A percentile compares a stretch with the other conserved stretches of the same genome.
Evolutionary conservation across 75 land plant genomes (phyloP).

Genomic region (Pseudotsuga menziesii): DNA sequence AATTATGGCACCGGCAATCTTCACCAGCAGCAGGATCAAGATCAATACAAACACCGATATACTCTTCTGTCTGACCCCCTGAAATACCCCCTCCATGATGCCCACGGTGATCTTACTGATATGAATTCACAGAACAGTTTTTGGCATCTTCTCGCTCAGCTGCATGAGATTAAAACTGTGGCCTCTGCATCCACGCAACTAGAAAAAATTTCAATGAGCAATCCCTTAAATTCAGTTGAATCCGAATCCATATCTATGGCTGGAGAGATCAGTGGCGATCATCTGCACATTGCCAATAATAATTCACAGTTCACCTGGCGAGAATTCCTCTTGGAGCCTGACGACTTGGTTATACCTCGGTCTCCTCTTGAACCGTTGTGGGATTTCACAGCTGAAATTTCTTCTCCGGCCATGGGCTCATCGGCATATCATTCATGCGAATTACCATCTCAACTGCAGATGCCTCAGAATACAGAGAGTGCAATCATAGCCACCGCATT

Average conservation of each 20-base stretch:
- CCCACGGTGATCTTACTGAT: too few relatives aligned
- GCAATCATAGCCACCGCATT: neutral
- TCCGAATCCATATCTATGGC: neutral
- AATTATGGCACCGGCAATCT: neutral
- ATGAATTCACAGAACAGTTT: neutral
- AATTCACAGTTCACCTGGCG: neutral
- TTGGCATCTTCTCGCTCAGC: constrained; percentile 9
- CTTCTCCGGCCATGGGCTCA: neutral
- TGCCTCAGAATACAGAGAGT: neutral
- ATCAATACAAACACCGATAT: neutral
- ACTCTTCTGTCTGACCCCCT: neutral
- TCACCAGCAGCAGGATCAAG: neutral
- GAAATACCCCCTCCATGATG: neutral
- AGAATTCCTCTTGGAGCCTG: constrained; percentile 1
- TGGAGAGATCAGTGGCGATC: neutral
- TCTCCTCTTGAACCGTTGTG: neutral
- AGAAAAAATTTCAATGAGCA: neutral
- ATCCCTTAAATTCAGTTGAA: neutral
- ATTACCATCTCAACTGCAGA: neutral
- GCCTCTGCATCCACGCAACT: neutral
- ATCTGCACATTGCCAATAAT: neutral
- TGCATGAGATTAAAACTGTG: neutral
- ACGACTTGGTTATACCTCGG: neutral
- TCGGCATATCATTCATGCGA: neutral
- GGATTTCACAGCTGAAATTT: neutral